Base-by-base conservation (phyloP, 495 filamentous ascomycete genomes). In the Penicillium roqueforti region DNA sequence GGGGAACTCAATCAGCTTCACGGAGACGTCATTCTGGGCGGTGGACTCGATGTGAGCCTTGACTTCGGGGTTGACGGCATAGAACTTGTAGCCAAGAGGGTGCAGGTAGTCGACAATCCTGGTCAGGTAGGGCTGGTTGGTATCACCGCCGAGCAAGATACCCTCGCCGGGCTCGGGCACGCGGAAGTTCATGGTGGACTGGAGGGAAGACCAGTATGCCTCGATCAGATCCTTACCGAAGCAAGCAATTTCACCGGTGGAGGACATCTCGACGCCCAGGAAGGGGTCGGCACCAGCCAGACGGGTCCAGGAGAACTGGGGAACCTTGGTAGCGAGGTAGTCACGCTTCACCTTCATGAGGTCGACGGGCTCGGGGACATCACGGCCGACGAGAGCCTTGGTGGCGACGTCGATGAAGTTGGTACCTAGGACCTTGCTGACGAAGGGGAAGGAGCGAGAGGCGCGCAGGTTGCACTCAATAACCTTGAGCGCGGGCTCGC, bases 141-240 rank as follows among this genome's bases (percentile, higher is more conserved):
- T 77, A 68, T 97, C 88, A 59, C 93, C 93, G 54, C 93, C 93
- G 61, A 97, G 89, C 28, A 98, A 83, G 54, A 98, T 82, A 70
- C 93, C 93, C 75, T 95, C 89, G 60, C 93, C 93, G 23, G 89
- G 87, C 69, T 92, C 84, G 14, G 93, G 93, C 51, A 96, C 78
- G 53, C 91, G 87, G 86, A 98, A 98, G 83, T 97, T 98, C 93
- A 97, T 98, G 57, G 90, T 93, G 20, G 91, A 92, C 75, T 98
- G 93, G 52, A 96, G 76, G 11, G 92, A 92, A 5, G 91, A 79
- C 93, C 93, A 97, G 81, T 98, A 98, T 28, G 93, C 95, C 71
- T 98, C 93, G 46, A 96, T 80, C 13, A 98, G 81, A 62, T 97
- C 79, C 76, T 91, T 95, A 56, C 93, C 93, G 75, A 98, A 98